These are phyloP conservation scores for Colletotrichum sp. DNA, from an alignment of 2,329 filamentous ascomycete genomes.

Conservation along the genomic window DNA sequence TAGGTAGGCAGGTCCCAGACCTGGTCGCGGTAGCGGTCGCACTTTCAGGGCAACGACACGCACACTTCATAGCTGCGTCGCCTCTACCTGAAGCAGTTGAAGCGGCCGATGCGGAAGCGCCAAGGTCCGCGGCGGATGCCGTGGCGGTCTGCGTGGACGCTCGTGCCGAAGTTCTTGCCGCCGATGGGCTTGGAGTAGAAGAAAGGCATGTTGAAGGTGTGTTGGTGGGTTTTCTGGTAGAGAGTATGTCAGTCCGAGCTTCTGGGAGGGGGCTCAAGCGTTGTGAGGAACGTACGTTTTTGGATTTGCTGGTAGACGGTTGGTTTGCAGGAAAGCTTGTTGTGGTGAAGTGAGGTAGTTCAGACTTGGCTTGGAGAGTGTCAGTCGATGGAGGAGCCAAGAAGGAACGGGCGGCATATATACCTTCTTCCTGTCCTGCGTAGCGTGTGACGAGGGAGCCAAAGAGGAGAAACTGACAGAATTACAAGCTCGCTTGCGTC, in stretches of 20 bases:
- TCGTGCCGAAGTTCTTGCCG: conserved; percentile 55
- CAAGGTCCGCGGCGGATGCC: conserved; percentile 56
- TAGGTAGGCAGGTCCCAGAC: not conserved
- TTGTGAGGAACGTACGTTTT: not conserved
- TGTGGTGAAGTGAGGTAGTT: not conserved
- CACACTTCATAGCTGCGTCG: not conserved
- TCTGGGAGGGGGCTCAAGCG: not conserved
- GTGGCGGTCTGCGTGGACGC: conserved; percentile 47
- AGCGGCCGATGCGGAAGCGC: conserved; percentile 54
- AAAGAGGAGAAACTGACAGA: not conserved
- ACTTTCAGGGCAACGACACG: not conserved
- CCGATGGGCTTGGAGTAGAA: conserved; percentile 53
- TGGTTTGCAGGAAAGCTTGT: not conserved
- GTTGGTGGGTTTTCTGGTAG: not conserved
- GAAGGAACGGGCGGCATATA: not conserved
- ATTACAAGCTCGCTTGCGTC: not conserved
- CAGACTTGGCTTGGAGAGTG: not conserved
- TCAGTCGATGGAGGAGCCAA: not conserved
- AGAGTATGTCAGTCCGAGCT: not conserved
- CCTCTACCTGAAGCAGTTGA: conserved; percentile 52
- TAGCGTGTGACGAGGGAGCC: conserved; percentile 5
- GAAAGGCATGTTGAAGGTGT: conserved; percentile 44
- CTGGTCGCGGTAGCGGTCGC: not conserved
- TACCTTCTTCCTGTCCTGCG: not conserved
- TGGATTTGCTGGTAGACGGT: not conserved